Percentiles rank a stretch among this genome's conserved stretches.
These are phyloP conservation scores for Phytophthora fragariaefolia DNA, from an alignment of 352 stramenopile genomes.

Conservation along the genomic window DNA sequence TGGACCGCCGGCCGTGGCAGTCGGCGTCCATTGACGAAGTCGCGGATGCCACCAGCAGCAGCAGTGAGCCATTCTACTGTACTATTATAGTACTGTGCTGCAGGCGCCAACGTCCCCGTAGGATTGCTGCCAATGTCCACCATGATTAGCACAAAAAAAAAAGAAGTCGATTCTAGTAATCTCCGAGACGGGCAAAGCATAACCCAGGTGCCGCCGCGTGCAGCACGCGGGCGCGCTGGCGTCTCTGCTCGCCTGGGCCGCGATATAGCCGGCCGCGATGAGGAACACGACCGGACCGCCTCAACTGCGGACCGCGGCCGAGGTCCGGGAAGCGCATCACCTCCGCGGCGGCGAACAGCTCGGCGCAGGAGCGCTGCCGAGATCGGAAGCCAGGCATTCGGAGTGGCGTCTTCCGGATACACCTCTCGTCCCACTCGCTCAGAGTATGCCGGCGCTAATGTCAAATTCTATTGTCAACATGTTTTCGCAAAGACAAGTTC, in stretches of 20 bases:
- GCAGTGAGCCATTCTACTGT: neutral
- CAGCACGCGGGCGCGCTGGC: neutral
- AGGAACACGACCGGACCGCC: constrained; percentile 13
- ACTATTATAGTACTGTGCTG: too few species aligned
- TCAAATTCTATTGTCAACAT: constrained; percentile 15
- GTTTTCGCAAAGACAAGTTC: constrained; percentile 1
- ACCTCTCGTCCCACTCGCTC: constrained; percentile 4
- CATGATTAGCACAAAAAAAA: constrained; percentile 34
- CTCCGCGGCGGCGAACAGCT: constrained; percentile 18
- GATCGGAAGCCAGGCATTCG: constrained; percentile 25
- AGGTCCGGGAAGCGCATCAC: constrained; percentile 28
- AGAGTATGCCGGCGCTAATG: constrained; percentile 2
- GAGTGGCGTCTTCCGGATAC: constrained; percentile 22
- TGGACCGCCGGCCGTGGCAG: neutral
- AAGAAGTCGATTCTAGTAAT: constrained; percentile 2
- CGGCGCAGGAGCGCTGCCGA: neutral
- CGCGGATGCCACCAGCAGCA: too few species aligned
- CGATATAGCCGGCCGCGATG: constrained; percentile 23
- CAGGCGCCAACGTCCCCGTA: neutral
- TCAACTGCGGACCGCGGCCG: constrained; percentile 14
- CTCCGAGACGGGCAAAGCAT: too few species aligned
- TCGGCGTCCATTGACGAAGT: neutral
- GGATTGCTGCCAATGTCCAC: neutral
- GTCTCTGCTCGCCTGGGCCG: constrained; percentile 14
- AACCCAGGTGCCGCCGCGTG: constrained; percentile 16